phyloP scores from a whole-genome alignment of 148 eudicot genomes.

The Nyssa sinensis region DNA sequence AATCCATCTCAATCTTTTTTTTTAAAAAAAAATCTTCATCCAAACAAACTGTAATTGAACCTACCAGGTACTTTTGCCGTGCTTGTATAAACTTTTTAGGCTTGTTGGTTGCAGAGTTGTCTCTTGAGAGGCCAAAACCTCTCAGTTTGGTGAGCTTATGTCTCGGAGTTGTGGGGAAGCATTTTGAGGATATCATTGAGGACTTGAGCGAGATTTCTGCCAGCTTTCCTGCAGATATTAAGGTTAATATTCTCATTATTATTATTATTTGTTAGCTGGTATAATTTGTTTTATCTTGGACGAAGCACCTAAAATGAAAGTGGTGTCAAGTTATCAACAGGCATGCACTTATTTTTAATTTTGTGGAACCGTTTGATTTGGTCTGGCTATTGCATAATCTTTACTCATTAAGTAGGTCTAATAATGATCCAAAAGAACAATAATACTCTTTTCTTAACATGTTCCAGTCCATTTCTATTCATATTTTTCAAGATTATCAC shows the following conservation, averaged over 20 bases:
- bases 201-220: constrained; percentile 59
- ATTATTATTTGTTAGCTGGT: background rate
- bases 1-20: too few species aligned
- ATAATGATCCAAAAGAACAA: background rate
- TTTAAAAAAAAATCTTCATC: too few species aligned
- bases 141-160: constrained; percentile 75
- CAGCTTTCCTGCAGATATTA: constrained; percentile 66
- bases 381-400: background rate
- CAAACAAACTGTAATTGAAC: too few species aligned
- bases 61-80: background rate
- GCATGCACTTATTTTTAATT: background rate
- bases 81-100: background rate
- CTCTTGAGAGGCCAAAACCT: constrained; percentile 42
- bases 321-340: background rate
- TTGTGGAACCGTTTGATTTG: background rate
- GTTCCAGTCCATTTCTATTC: background rate
- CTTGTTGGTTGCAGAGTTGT: constrained; percentile 31
- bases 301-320: background rate
- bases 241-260: constrained; percentile 35
- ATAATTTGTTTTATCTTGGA: background rate
- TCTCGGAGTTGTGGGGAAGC: constrained; percentile 64
- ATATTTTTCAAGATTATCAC: background rate
- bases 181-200: constrained; percentile 77
- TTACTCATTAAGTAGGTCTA: background rate
- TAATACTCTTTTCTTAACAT: background rate